Conservation (phyloP, 495 filamentous ascomycete genomes). For the Parathielavia appendiculata region DNA sequence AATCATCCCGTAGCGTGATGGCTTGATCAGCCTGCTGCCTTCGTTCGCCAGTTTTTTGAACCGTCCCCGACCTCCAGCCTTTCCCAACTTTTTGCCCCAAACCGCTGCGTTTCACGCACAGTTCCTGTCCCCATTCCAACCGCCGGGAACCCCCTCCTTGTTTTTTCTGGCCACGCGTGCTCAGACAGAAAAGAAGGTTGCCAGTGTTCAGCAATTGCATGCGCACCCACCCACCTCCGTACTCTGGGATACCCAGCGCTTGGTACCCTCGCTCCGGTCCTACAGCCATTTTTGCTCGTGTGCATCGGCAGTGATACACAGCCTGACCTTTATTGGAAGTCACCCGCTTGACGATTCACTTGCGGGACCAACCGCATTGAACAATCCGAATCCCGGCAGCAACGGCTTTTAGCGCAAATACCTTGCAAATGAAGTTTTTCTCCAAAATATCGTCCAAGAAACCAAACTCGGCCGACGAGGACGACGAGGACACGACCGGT, state of each 20-base stretch:
- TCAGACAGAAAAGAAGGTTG: conserved; percentile 13
- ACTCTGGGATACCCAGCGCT: conserved; percentile 19
- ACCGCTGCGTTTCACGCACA: too few relatives aligned
- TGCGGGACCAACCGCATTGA: conserved; percentile 27
- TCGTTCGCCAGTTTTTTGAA: conserved; percentile 16
- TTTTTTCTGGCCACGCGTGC: conserved; percentile 6
- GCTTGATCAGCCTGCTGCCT: conserved; percentile 20
- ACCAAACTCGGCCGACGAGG: conserved; percentile 42
- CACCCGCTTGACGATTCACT: conserved; percentile 20
- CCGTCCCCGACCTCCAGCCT: conserved; percentile 18
- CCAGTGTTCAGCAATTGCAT: conserved; percentile 8
- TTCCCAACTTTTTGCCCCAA: conserved; percentile 10
- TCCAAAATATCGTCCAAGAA: conserved; percentile 50
- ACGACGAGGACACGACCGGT: conserved; percentile 40
- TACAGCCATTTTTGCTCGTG: conserved; percentile 27
- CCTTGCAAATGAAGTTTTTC: conserved; percentile 51
- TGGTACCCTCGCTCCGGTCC: conserved; percentile 21
- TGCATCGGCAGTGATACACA: conserved; percentile 29
- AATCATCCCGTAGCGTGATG: conserved; percentile 22
- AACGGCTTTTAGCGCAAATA: conserved; percentile 17
- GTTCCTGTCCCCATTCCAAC: background rate
- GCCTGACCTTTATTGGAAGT: conserved; percentile 32
- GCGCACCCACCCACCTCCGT: conserved; percentile 9
- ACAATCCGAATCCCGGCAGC: conserved; percentile 24
- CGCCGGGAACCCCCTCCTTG: conserved; percentile 9